Evolutionary conservation across 1,284 basidiomycete species (phyloP), one percentile per base, ranked within the genome.

Genomic region (Meira miltonrushii): DNA sequence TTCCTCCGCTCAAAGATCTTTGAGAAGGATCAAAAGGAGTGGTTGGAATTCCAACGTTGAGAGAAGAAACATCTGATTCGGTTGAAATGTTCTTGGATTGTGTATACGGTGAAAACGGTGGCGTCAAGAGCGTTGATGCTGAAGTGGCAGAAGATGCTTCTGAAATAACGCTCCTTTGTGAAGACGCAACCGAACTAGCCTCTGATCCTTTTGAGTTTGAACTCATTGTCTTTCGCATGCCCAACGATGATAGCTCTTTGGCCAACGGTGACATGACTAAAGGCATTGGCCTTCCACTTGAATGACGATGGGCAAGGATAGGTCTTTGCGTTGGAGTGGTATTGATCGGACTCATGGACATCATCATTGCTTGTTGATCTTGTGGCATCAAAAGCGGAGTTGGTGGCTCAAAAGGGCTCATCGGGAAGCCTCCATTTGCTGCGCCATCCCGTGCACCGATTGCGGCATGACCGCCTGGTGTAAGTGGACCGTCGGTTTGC

Each of bases 391-490:
- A 23, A n/a, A 74, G 61, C 5, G 72, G 72, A 2, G 72, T 74
- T 2, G 72, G 72, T 2, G 72, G 72, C 43, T 71, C 25, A 55
- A 74, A 74, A 39, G 72, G 72, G 55, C 72, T 74, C 43, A 69
- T 59, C 2, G 72, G 70, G 1, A 59, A 21, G 15, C 41, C 62
- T 19, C 67, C 70, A 11, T 62, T 65, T 10, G 70, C 70, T 8
- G 72, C 72, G 21, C 72, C 72, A 58, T 74, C 72, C 15, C 70
- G 64, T 40, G 72, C 72, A 43, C 65, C 66, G 33, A 48, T 60
- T 61, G 68, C 70, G 51, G 67, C 55, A 17, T 61, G 59, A 17
- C 72, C 72, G 10, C 68, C 68, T 1, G 72, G 72, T 2, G 72
- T 74, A 38, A 67, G 65, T 5, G 72, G 72, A 19, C 65, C 60